Evolutionary conservation across 148 eudicot species (phyloP).

Genomic region (Arctostaphylos glauca): DNA sequence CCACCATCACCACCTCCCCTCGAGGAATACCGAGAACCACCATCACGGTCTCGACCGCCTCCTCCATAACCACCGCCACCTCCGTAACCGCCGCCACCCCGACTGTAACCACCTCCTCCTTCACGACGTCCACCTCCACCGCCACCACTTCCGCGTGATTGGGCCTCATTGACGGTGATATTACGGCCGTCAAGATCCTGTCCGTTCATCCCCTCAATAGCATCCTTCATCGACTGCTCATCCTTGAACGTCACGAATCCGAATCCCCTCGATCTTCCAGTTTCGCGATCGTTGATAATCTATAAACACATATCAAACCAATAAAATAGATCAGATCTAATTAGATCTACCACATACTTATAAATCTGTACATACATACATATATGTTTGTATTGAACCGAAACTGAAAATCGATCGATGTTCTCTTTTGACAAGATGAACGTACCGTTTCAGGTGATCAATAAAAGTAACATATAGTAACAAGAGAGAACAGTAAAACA

Average conservation of each 20-base stretch:
- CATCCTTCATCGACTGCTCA: constrained; percentile 66
- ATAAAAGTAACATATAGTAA: constrained; percentile 23
- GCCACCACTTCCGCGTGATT: constrained; percentile 72
- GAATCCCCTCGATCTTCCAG: constrained; percentile 81
- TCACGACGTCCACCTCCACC: constrained; percentile 25
- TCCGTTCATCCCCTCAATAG: constrained; percentile 76
- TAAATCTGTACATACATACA: background rate
- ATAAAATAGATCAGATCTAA: constrained; percentile 9
- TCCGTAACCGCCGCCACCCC: constrained; percentile 21
- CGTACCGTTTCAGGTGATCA: constrained; percentile 73
- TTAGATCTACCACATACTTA: constrained; percentile 9
- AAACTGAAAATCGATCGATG: constrained; percentile 35
- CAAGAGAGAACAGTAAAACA: constrained; percentile 43
- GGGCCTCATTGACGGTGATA: constrained; percentile 90
- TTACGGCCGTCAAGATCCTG: constrained; percentile 68
- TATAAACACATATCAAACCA: constrained; percentile 16
- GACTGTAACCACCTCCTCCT: constrained; percentile 21
- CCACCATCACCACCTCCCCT: constrained; percentile 23
- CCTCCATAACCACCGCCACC: constrained; percentile 13
- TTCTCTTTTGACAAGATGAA: constrained; percentile 49
- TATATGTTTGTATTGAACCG: background rate
- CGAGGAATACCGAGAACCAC: constrained; percentile 6
- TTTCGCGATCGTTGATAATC: constrained; percentile 81
- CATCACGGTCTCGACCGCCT: constrained; percentile 4
- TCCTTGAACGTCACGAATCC: constrained; percentile 73